Percentiles rank a stretch among this genome's conserved stretches.
Evolutionary conservation across 768 basidiomycete genomes (phyloP).

Genomic region (Neoboletus subvelutipes): DNA sequence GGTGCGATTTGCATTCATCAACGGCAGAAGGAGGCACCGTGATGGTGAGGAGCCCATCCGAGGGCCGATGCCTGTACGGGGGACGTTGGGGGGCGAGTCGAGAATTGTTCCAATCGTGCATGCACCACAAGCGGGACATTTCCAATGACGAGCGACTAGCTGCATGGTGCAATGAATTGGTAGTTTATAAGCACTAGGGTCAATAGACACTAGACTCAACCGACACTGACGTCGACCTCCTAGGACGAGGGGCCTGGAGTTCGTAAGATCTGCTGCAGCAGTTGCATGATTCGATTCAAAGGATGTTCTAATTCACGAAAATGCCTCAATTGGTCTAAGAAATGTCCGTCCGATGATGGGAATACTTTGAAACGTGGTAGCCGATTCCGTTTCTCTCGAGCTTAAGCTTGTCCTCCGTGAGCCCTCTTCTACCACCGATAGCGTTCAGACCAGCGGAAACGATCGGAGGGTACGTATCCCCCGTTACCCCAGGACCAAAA

Average conservation of each 20-base stretch:
- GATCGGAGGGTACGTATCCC: conserved; percentile 53
- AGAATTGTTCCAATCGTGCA: conserved; percentile 28
- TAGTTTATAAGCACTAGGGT: not conserved
- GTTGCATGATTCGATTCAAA: not conserved
- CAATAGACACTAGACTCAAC: not conserved
- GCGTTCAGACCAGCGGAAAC: conserved; percentile 25
- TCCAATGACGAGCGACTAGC: not conserved
- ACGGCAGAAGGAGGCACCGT: conserved; percentile 4
- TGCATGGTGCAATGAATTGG: not conserved
- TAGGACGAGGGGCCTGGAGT: not conserved
- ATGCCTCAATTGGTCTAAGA: conserved; percentile 4
- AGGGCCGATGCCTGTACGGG: conserved; percentile 26
- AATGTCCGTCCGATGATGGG: conserved; percentile 27
- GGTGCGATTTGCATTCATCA: conserved; percentile 12
- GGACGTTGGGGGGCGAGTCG: conserved; percentile 25
- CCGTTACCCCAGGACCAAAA: conserved; percentile 64
- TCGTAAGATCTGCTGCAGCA: not conserved
- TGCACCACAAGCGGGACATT: conserved; percentile 2
- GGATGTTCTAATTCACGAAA: not conserved
- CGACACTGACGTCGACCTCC: not conserved
- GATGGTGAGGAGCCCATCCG: conserved; percentile 4
- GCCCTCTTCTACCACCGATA: conserved; percentile 15
- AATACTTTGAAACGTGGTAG: conserved; percentile 52
- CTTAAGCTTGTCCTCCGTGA: conserved; percentile 23
- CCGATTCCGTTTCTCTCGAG: conserved; percentile 41